Evolutionary conservation across 1,139 yeast genomes (phyloP).

Genomic region (Candida sojae): DNA sequence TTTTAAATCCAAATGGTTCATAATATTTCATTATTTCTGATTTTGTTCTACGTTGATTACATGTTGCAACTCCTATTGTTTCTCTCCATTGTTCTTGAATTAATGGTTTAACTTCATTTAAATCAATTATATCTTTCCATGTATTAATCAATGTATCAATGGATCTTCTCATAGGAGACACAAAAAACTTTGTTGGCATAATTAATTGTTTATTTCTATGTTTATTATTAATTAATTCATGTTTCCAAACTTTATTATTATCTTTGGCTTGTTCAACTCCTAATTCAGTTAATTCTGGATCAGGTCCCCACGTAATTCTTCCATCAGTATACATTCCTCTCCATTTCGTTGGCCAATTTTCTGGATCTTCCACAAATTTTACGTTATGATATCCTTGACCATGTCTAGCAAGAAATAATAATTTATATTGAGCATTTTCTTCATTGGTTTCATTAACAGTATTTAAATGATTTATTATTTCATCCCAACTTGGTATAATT

Average conservation of each 20-base stretch:
- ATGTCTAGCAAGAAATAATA: constrained; percentile 68
- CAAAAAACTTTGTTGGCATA: constrained; percentile 56
- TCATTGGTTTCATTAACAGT: constrained; percentile 37
- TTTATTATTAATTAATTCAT: constrained; percentile 31
- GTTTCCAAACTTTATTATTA: constrained; percentile 47
- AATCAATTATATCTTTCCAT: constrained; percentile 47
- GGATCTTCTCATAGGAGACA: constrained; percentile 71
- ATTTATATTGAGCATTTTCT: constrained; percentile 49
- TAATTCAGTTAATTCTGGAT: constrained; percentile 60
- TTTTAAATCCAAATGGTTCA: constrained; percentile 28
- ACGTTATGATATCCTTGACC: constrained; percentile 79
- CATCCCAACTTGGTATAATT: constrained; percentile 45
- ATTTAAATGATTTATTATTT: constrained; percentile 34
- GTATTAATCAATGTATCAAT: constrained; percentile 58
- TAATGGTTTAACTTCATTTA: constrained; percentile 26
- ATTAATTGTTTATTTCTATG: constrained; percentile 46
- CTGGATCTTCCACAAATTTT: constrained; percentile 52
- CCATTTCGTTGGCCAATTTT: constrained; percentile 64
- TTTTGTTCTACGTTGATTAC: constrained; percentile 43
- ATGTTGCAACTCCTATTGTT: constrained; percentile 45
- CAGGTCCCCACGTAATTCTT: constrained; percentile 63
- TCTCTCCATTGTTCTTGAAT: constrained; percentile 46
- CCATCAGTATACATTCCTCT: constrained; percentile 55
- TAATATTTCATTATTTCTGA: constrained; percentile 32
- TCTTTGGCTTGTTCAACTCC: constrained; percentile 54